Percentiles rank a stretch among this genome's conserved stretches.
phyloP scores from a whole-genome alignment of 108 stramenopile genomes.

The Seminavis robusta region DNA sequence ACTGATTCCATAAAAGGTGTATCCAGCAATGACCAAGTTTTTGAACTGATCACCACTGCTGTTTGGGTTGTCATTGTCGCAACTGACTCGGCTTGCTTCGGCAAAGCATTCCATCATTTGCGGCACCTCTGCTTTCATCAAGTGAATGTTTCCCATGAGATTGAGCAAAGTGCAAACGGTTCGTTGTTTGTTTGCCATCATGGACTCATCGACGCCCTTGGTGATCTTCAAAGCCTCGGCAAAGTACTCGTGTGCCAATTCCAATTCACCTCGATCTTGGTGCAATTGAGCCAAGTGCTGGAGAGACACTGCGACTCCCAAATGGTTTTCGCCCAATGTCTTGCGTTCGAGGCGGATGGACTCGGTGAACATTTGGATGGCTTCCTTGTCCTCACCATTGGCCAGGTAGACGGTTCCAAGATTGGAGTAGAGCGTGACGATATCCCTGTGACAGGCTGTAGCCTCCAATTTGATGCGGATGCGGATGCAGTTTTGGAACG shows the following conservation, averaged over 20 bases:
- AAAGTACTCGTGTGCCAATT: slow-evolving; percentile 45
- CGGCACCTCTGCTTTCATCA: slow-evolving; percentile 39
- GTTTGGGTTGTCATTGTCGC: not conserved
- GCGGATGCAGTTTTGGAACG: slow-evolving; percentile 44
- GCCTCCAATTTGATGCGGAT: slow-evolving; percentile 49
- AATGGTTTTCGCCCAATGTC: slow-evolving; percentile 39
- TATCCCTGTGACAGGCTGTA: slow-evolving; percentile 43
- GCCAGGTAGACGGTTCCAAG: slow-evolving; percentile 61
- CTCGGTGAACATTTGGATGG: slow-evolving; percentile 46
- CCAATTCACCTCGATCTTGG: slow-evolving; percentile 48
- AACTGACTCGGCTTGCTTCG: slow-evolving; percentile 47
- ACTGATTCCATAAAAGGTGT: slow-evolving; percentile 47
- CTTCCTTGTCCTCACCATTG: slow-evolving; percentile 46
- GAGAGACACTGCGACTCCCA: slow-evolving; percentile 42
- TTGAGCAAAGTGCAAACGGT: slow-evolving; percentile 44
- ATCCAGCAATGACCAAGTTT: slow-evolving; percentile 44
- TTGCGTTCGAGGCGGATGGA: slow-evolving; percentile 50
- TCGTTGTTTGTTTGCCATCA: slow-evolving; percentile 7
- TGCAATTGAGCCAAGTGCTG: slow-evolving; percentile 56
- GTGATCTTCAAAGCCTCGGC: slow-evolving; percentile 41
- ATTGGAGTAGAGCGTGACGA: slow-evolving; percentile 56
- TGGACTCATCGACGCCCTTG: slow-evolving; percentile 1
- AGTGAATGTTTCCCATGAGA: slow-evolving; percentile 54
- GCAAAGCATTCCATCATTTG: slow-evolving; percentile 60
- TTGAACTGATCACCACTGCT: slow-evolving; percentile 3